Conservation (phyloP, 169 alveolate species). For the Cryptosporidium ryanae region DNA sequence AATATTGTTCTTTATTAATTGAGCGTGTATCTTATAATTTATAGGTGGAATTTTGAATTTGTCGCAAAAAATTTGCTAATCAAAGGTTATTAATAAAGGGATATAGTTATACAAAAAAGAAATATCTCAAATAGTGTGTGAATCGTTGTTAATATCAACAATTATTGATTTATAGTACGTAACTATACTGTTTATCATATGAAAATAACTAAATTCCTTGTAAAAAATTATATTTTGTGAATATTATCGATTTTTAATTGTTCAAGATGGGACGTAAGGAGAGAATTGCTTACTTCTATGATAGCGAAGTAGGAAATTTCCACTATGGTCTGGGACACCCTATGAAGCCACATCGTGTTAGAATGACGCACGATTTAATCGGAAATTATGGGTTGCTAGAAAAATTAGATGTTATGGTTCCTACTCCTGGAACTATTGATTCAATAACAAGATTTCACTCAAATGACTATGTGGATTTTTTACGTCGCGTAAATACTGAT, state of each 20-base stretch:
- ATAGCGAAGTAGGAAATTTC: slow-evolving; percentile 85
- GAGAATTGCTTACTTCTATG: slow-evolving; percentile 83
- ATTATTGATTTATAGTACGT: neutral
- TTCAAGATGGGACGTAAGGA: slow-evolving; percentile 59
- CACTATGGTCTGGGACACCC: slow-evolving; percentile 87
- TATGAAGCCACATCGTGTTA: slow-evolving; percentile 90
- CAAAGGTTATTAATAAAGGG: no score
- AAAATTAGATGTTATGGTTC: slow-evolving; percentile 68
- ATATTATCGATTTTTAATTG: neutral
- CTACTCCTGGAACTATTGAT: slow-evolving; percentile 72
- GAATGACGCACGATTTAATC: slow-evolving; percentile 87
- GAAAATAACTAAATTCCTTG: neutral
- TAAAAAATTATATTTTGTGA: neutral
- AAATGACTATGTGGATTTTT: slow-evolving; percentile 88
- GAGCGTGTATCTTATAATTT: no score
- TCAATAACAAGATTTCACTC: slow-evolving; percentile 83
- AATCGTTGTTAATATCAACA: neutral
- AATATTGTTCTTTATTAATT: neutral
- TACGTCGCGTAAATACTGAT: slow-evolving; percentile 86
- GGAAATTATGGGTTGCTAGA: slow-evolving; percentile 82
- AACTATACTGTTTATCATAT: neutral
- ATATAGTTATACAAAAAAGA: no score
- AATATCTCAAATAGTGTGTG: slow-evolving; percentile 7
- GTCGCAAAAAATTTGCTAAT: no score
- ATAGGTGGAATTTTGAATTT: no score